Percentiles rank a stretch among this genome's conserved stretches.
Evolutionary conservation across 805 yeast species (phyloP).

Genomic region (Isabelozyma rhagii): DNA sequence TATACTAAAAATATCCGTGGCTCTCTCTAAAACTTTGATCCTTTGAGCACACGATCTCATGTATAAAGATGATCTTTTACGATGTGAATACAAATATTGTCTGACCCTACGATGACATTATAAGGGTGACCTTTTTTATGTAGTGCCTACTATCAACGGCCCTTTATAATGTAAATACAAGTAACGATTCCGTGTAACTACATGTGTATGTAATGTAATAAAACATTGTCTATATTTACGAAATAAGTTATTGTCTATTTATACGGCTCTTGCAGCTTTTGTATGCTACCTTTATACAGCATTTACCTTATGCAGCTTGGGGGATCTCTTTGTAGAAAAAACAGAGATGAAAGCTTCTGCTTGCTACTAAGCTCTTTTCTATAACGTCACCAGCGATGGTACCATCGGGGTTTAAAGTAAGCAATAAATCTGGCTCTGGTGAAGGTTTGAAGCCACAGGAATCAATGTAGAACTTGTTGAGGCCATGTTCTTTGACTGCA

Average conservation of each 20-base stretch:
- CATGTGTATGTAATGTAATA: too few species aligned
- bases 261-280: too few species aligned
- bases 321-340: slow-evolving; percentile 24
- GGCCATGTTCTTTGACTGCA: slow-evolving; percentile 48
- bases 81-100: neutral
- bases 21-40: neutral
- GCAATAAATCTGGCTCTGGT: slow-evolving; percentile 13
- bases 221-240: too few species aligned
- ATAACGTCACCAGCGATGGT: slow-evolving; percentile 14
- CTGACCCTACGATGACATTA: too few species aligned
- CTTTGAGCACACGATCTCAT: neutral
- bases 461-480: slow-evolving; percentile 42
- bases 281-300: too few species aligned
- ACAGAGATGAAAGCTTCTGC: slow-evolving; percentile 40
- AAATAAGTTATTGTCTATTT: too few species aligned
- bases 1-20: slow-evolving; percentile 15
- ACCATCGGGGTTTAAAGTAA: slow-evolving; percentile 14
- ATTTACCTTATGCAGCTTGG: neutral
- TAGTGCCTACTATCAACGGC: too few species aligned
- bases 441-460: slow-evolving; percentile 36
- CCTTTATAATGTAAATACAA: too few species aligned
- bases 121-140: too few species aligned
- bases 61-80: neutral
- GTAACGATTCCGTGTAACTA: too few species aligned
- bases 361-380: slow-evolving; percentile 38